Conservation (phyloP, 208 protist species). For the Leptomonas seymouri region DNA sequence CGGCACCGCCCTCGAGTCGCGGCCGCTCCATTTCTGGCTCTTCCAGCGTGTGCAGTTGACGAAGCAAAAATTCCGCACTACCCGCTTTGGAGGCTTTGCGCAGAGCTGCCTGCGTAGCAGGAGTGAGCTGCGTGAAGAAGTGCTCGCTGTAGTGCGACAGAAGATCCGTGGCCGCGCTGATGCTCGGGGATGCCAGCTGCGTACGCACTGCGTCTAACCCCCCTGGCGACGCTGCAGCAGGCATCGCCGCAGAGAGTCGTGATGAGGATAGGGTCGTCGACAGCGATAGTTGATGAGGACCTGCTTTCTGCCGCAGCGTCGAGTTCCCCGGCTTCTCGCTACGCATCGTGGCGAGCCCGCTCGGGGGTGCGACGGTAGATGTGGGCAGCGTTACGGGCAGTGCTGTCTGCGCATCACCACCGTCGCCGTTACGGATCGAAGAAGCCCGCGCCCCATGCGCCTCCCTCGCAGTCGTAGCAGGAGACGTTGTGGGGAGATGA, state of each 20-base stretch:
- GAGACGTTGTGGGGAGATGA: not conserved
- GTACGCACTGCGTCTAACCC: conserved; percentile 1
- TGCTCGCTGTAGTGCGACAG: conserved; percentile 16
- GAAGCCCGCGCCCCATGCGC: not conserved
- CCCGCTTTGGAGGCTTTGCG: conserved; percentile 16
- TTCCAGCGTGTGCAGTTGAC: conserved; percentile 16
- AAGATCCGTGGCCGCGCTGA: conserved; percentile 10
- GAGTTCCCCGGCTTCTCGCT: not conserved
- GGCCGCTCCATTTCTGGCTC: conserved; percentile 16
- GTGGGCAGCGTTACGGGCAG: not conserved
- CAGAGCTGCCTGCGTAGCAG: conserved; percentile 19
- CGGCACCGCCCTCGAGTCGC: not conserved
- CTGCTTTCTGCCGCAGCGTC: not conserved
- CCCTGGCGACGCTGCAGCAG: not conserved
- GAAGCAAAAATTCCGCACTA: conserved; percentile 22
- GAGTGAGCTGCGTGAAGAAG: conserved; percentile 16
- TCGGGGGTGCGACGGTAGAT: not conserved
- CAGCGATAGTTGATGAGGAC: not conserved
- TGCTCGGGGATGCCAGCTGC: conserved; percentile 6
- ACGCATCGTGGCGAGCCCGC: not conserved
- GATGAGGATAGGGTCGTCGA: not conserved
- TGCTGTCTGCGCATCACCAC: no score
- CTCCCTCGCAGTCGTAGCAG: not conserved
- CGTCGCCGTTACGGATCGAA: not conserved
- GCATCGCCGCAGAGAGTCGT: not conserved